Percentiles rank a stretch among this genome's conserved stretches.
These are phyloP conservation scores for Leccinum huronense DNA, from an alignment of 1,284 basidiomycete species.

Conservation along the genomic window DNA sequence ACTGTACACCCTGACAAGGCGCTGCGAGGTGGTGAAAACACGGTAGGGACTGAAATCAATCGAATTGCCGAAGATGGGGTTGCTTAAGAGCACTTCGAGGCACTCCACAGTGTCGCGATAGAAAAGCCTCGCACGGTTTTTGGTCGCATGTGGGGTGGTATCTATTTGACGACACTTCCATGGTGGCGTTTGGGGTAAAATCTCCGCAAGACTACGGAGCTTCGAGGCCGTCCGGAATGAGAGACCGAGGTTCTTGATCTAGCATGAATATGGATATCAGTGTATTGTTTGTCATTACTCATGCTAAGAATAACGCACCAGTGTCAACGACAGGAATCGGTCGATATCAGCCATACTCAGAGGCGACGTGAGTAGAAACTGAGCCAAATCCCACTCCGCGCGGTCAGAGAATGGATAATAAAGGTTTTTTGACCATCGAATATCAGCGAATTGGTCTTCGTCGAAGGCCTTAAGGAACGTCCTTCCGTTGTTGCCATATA, in stretches of 20 bases:
- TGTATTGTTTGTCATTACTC: neutral
- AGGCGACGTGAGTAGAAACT: neutral
- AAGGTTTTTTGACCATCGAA: neutral
- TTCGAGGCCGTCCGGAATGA: neutral
- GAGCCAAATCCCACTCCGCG: neutral
- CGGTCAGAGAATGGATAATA: neutral
- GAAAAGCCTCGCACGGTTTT: neutral
- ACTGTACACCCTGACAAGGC: neutral
- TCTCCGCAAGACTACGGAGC: neutral
- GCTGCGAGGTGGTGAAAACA: neutral
- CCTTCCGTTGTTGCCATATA: neutral
- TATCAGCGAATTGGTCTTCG: neutral
- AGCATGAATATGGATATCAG: neutral
- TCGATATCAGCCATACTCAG: neutral
- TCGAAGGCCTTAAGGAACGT: neutral
- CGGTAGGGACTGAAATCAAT: neutral
- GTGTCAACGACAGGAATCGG: neutral
- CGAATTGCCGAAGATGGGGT: neutral
- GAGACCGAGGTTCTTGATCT: neutral
- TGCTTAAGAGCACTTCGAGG: neutral
- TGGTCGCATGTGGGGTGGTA: neutral
- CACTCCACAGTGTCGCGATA: conserved; percentile 3
- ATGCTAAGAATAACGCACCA: neutral
- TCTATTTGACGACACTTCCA: neutral
- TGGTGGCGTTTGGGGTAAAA: neutral